A percentile compares a stretch with the other conserved stretches of the same genome.
These are phyloP conservation scores for Ophiocordyceps sinensis DNA, from an alignment of 2,329 filamentous ascomycete genomes.

Conservation along the genomic window DNA sequence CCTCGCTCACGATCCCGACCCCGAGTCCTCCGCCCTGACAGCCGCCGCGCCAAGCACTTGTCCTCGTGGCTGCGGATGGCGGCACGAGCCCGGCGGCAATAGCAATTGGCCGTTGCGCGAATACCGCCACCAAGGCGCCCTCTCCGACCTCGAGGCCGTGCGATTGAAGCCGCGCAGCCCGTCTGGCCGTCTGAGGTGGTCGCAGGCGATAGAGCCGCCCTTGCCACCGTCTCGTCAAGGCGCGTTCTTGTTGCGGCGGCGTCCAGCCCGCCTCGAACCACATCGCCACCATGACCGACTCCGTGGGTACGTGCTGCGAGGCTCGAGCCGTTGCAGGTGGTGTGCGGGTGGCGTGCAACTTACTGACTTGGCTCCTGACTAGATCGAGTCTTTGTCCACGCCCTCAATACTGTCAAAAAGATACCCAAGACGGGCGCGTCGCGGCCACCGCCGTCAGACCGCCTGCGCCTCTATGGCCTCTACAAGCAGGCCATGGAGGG, in stretches of 20 bases:
- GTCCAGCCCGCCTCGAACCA: neutral
- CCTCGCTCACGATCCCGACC: neutral
- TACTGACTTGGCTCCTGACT: conserved; percentile 4
- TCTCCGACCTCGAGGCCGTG: neutral
- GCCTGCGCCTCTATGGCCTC: conserved; percentile 86
- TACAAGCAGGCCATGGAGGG: conserved; percentile 99
- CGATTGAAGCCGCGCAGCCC: too few relatives aligned
- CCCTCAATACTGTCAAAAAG: conserved; percentile 96
- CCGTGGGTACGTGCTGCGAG: conserved; percentile 16
- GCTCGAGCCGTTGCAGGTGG: neutral
- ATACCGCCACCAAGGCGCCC: neutral
- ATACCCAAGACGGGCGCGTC: conserved; percentile 86
- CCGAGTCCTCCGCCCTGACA: neutral
- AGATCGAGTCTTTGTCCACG: conserved; percentile 99
- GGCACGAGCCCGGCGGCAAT: neutral
- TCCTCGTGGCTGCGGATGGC: neutral
- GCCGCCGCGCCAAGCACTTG: neutral
- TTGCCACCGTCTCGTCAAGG: neutral
- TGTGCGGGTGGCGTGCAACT: too few relatives aligned
- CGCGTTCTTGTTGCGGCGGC: neutral
- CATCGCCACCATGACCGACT: conserved; percentile 20
- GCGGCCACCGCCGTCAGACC: conserved; percentile 71
- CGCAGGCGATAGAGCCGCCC: too few relatives aligned
- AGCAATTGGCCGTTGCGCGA: neutral
- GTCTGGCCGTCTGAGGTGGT: too few relatives aligned